phyloP scores from a whole-genome alignment of 495 filamentous ascomycete species.

The Parathielavia appendiculata region DNA sequence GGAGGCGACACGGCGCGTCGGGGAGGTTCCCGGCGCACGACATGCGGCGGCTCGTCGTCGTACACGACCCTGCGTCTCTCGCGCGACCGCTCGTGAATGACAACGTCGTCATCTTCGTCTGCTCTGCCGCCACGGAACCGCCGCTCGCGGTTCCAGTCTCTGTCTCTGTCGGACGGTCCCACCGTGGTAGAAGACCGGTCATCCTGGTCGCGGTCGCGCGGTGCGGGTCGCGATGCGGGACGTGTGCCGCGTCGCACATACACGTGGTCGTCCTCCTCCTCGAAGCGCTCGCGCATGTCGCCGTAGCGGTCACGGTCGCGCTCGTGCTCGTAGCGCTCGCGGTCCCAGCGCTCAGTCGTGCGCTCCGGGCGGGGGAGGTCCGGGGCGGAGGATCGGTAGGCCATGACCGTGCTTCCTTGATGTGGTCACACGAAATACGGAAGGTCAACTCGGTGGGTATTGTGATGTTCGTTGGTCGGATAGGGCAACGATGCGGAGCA shows the following conservation, averaged over 20 bases:
- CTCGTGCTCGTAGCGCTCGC: slow-evolving; percentile 36
- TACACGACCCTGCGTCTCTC: slow-evolving; percentile 1
- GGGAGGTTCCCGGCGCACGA: slow-evolving; percentile 3
- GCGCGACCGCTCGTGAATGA: neutral
- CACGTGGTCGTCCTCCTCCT: slow-evolving; percentile 28
- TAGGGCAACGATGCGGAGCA: slow-evolving; percentile 6
- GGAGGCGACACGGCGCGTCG: slow-evolving; percentile 1
- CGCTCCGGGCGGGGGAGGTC: slow-evolving; percentile 34
- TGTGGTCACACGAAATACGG: neutral
- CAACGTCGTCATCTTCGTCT: neutral
- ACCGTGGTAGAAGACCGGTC: neutral
- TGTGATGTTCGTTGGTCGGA: neutral
- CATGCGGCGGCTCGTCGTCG: slow-evolving; percentile 31
- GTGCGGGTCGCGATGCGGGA: slow-evolving; percentile 26
- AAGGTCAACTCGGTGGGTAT: neutral
- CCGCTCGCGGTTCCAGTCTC: neutral
- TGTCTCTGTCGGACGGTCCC: neutral
- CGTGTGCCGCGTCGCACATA: slow-evolving; percentile 20
- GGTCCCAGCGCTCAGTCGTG: slow-evolving; percentile 39
- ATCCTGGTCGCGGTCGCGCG: slow-evolving; percentile 1
- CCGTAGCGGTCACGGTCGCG: slow-evolving; percentile 25
- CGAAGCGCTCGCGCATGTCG: slow-evolving; percentile 35
- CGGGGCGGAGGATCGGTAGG: slow-evolving; percentile 33
- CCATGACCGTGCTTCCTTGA: slow-evolving; percentile 17
- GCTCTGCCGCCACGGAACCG: neutral